Evolutionary conservation across 768 basidiomycete genomes (phyloP).

Genomic region (Dioszegia hungarica): DNA sequence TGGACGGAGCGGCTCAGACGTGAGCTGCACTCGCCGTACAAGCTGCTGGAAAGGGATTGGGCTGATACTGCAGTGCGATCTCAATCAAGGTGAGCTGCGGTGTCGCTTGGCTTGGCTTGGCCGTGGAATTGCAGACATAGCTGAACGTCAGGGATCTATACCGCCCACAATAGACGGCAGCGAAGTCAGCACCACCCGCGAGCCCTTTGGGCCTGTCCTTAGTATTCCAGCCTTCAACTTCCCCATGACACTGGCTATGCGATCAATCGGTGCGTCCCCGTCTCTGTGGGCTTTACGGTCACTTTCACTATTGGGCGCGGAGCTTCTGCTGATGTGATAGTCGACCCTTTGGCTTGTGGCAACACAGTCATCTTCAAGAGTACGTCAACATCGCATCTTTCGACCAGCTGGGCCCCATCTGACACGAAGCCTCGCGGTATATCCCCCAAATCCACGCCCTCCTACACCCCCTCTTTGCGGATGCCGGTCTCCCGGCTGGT

Average conservation of each 20-base stretch:
- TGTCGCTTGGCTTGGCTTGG: background rate
- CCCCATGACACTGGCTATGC: conserved; percentile 28
- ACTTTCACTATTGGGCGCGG: background rate
- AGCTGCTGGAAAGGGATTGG: background rate
- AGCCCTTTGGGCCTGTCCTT: conserved; percentile 40
- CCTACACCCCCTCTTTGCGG: conserved; percentile 47
- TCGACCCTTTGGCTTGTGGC: conserved; percentile 50
- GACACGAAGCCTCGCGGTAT: conserved; percentile 36
- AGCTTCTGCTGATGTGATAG: conserved; percentile 8
- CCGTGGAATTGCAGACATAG: background rate
- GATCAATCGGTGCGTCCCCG: conserved; percentile 27
- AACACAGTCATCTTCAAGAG: conserved; percentile 49
- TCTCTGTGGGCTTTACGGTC: background rate
- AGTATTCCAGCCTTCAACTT: conserved; percentile 40
- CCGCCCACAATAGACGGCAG: conserved; percentile 32
- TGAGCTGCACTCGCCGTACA: conserved; percentile 6
- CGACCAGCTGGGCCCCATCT: background rate
- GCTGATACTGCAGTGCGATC: conserved; percentile 9
- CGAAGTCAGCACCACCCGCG: conserved; percentile 18
- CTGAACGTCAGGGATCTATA: conserved; percentile 27
- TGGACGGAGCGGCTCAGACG: conserved; percentile 25
- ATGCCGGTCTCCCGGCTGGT: conserved; percentile 61
- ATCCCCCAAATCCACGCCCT: conserved; percentile 46
- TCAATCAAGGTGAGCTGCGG: conserved; percentile 14
- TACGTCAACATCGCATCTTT: conserved; percentile 1